Base-by-base conservation (phyloP, 345 rosid species). In the Raphanus sativus region DNA sequence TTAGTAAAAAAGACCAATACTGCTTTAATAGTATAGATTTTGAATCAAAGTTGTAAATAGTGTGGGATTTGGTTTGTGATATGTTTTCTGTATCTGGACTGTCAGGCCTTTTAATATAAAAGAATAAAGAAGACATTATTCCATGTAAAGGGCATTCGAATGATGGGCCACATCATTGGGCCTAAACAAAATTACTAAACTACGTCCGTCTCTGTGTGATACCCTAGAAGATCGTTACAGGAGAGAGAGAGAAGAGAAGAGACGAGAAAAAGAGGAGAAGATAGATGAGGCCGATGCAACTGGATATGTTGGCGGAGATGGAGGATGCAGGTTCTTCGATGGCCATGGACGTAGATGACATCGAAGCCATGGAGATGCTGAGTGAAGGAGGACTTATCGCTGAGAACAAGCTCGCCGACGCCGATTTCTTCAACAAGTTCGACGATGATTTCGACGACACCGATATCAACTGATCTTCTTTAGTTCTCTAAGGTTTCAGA, bases 261-360 rank as follows among this genome's bases (percentile, higher is more conserved):
- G 66, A 62, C 1, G 40, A n/a, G 15, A 4, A 42, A 11, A 33
- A 8, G 42, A 12, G 1, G 26, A 69, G 75, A 3, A 38, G 45
- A 38, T 4, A 38, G 2, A 91, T 87, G 96, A 86, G 87, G 87
- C 86, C 94, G 65, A 86, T 84, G 86, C 96, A 86, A 84, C 82
- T 86, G 82, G 94, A 90, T 9, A 83, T 82, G 65, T 28, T 29
- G 15, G 64, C 17, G 64, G 64, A 60, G 34, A 60, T 60, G 64
- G 64, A 60, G 6, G 64, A 60, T 28, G 64, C 34, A 28, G 64
- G 64, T 12, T 60, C 64, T n/a, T 60, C 34, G 64, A 60, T 60
- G 64, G 64, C 36, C 29, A 94, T 94, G 97, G 97, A 92, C 69
- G 93, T 92, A 0, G 97, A 92, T 60, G 97, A 92, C 67, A 88